phyloP scores from a whole-genome alignment of 2,329 filamentous ascomycete species.

The Pseudonectria buxi region DNA sequence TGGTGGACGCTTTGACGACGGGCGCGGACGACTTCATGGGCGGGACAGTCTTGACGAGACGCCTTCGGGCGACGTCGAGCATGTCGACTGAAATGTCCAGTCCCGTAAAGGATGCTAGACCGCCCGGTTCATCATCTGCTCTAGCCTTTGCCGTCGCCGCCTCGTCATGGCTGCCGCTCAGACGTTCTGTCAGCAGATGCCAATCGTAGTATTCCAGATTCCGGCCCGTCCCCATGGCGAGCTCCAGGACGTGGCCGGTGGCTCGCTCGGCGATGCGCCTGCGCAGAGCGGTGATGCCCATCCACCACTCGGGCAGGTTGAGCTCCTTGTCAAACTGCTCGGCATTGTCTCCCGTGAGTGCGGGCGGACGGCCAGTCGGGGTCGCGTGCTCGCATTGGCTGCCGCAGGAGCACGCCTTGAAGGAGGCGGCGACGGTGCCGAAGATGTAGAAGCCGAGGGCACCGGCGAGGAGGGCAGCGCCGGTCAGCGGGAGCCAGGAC shows the following conservation, averaged over 20 bases:
- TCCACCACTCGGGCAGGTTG: conserved; percentile 49
- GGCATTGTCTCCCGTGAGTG: conserved; percentile 41
- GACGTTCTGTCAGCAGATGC: conserved; percentile 31
- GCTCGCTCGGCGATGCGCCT: conserved; percentile 41
- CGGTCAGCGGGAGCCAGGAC: conserved; percentile 39
- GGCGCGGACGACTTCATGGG: conserved; percentile 26
- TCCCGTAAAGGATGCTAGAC: conserved; percentile 52
- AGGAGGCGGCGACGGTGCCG: conserved; percentile 30
- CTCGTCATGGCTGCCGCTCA: conserved; percentile 10
- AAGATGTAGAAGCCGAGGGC: conserved; percentile 43
- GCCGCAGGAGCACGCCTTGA: conserved; percentile 20
- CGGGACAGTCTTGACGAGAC: conserved; percentile 41
- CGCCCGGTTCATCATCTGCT: conserved; percentile 8
- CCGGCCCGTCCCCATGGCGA: conserved; percentile 56
- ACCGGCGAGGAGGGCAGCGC: conserved; percentile 38
- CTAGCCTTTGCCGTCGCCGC: conserved; percentile 4
- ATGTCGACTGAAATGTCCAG: conserved; percentile 56
- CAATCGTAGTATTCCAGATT: conserved; percentile 56
- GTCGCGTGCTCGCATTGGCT: conserved; percentile 27
- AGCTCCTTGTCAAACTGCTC: conserved; percentile 53
- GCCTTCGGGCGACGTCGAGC: conserved; percentile 49
- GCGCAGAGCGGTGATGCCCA: conserved; percentile 48
- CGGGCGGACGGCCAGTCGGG: conserved; percentile 43
- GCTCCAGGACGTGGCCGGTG: conserved; percentile 52
- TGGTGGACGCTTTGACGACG: conserved; percentile 26